These are phyloP conservation scores for Trametes cingulata DNA, from an alignment of 768 basidiomycete species.

Conservation along the genomic window DNA sequence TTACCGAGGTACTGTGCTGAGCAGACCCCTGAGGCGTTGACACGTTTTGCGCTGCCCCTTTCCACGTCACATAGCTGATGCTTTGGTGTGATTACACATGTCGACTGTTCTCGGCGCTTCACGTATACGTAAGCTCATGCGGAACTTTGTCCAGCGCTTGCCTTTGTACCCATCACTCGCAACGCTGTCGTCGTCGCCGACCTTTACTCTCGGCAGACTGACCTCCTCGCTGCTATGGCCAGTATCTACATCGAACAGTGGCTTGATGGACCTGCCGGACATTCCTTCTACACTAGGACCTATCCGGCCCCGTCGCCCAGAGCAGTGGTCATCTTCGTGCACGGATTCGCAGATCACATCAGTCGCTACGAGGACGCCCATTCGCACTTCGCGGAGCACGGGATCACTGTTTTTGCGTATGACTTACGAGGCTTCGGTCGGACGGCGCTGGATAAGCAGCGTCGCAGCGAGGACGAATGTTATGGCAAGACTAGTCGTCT, in stretches of 20 bases:
- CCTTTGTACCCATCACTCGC: no score
- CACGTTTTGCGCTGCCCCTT: no score
- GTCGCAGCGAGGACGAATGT: slow-evolving; percentile 51
- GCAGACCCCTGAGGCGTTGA: no score
- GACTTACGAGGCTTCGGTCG: slow-evolving; percentile 79
- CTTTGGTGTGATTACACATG: no score
- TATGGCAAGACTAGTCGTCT: slow-evolving; percentile 64
- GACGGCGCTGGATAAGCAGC: slow-evolving; percentile 58
- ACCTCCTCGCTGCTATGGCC: no score
- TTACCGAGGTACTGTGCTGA: no score
- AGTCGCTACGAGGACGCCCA: slow-evolving; percentile 68
- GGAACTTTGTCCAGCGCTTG: no score
- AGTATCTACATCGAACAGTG: slow-evolving; percentile 44
- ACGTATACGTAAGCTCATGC: no score
- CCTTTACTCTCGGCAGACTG: no score
- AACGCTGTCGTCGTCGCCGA: no score
- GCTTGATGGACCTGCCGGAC: slow-evolving; percentile 53
- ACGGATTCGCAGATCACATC: slow-evolving; percentile 77
- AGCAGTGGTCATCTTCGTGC: slow-evolving; percentile 64
- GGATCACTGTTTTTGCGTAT: slow-evolving; percentile 64
- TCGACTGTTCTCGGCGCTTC: no score
- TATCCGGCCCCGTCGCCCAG: slow-evolving; percentile 48
- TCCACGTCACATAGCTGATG: no score
- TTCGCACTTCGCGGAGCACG: slow-evolving; percentile 46
- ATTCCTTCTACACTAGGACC: slow-evolving; percentile 66